Evolutionary conservation across 2,329 filamentous ascomycete species (phyloP), one percentile per base, ranked within the genome.

Genomic region (Penicillium corylophilum): DNA sequence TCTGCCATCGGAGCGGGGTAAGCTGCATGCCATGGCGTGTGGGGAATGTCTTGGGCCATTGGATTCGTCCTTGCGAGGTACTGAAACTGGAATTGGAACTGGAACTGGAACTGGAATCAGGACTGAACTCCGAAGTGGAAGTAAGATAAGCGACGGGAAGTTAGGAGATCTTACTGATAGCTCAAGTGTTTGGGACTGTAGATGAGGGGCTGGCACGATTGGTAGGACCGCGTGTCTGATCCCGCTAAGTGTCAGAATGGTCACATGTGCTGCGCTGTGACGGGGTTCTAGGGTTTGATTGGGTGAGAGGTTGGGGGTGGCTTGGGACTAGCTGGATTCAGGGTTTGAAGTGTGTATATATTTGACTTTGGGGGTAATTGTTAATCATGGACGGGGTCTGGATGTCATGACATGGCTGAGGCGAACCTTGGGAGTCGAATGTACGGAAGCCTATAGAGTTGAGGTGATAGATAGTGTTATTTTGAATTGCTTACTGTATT

Each of bases 1-100:
- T 54, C 49, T n/a, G 55, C 63, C 46, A 55, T 66, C 4, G 74
- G 74, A 1, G 63, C 51, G 5, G 74, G 75, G 53, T 70, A 77
- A 7, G 68, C 64, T 18, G 70, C 69, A 43, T 77, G 64, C 74
- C 75, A 77, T 5, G 73, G 72, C 35, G 44, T 38, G 35, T 12
- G 40, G 22, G 42, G 20, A n/a, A 18, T 23, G 26, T 38, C 50
- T 16, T 28, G 35, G 39, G 38, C 31, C 51, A 56, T 50, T 23
- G 5, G 41, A 44, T 29, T 41, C 13, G 22, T 4, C 39, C 15
- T 36, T 9, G 9, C 26, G 12, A 28, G 26, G 7, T 28, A 28
- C 26, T 28, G 9, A 10, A 8, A 28, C 26, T 28, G 26, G 26
- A 28, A 28, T 3, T 28, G 9, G 26, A 8, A 28, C 26, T 28